Percentiles rank a stretch among this genome's conserved stretches.
Conservation (phyloP, 306 rosid genomes). For the Hippophae gyantsensis region DNA sequence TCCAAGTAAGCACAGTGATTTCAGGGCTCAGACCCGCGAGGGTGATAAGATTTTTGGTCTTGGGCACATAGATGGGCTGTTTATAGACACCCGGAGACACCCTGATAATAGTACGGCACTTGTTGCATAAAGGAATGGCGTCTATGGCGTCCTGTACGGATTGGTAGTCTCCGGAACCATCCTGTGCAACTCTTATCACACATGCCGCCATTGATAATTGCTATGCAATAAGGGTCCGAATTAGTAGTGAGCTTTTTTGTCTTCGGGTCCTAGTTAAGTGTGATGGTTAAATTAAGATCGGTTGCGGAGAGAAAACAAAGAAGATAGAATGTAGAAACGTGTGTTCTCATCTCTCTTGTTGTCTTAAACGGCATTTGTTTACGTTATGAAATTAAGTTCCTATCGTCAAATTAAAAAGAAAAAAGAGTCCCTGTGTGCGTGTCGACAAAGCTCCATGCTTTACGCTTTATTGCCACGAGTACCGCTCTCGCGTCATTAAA, state of each 20-base stretch:
- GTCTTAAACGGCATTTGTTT: background rate
- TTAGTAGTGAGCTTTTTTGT: background rate
- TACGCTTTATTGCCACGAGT: too few species aligned
- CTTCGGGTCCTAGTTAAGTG: background rate
- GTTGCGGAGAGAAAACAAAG: conserved; percentile 1
- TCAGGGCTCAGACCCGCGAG: conserved; percentile 50
- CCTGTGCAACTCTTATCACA: conserved; percentile 47
- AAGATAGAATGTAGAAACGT: background rate
- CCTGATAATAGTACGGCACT: conserved; percentile 57
- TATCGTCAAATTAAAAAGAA: background rate
- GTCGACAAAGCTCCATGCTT: background rate
- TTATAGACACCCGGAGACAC: conserved; percentile 61
- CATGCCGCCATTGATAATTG: conserved; percentile 41
- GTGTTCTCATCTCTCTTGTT: background rate
- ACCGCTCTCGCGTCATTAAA: too few species aligned
- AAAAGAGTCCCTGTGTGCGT: background rate
- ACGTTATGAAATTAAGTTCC: background rate
- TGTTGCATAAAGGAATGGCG: conserved; percentile 68
- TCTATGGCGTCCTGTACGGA: conserved; percentile 86
- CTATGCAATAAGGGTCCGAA: background rate
- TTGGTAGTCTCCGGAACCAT: conserved; percentile 55
- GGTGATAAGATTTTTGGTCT: conserved; percentile 78
- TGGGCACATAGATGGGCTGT: conserved; percentile 74
- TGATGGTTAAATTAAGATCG: conserved; percentile 3
- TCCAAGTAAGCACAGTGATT: conserved; percentile 68